phyloP scores from a whole-genome alignment of 2,329 filamentous ascomycete species.

The Penicillium hesseltinei region DNA sequence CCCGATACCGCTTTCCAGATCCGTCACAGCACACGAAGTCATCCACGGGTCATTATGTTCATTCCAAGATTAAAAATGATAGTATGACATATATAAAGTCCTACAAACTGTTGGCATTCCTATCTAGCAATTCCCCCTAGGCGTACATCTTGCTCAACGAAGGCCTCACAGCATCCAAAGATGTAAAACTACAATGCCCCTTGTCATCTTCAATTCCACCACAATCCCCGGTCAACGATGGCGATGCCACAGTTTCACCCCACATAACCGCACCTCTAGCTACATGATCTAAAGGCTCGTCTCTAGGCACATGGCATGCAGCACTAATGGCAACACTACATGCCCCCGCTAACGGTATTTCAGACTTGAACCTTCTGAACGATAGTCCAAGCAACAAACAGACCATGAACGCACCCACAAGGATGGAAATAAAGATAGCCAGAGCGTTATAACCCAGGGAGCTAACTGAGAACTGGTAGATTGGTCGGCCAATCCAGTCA shows the following conservation, averaged over 20 bases:
- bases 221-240: background rate
- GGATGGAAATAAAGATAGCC: constrained; percentile 4
- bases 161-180: background rate
- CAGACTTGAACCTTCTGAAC: constrained; percentile 15
- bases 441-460: constrained; percentile 9
- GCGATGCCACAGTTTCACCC: constrained; percentile 20
- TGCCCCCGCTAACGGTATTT: constrained; percentile 29
- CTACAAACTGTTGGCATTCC: too few relatives aligned
- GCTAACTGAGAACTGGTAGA: background rate
- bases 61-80: too few relatives aligned
- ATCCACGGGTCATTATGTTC: too few relatives aligned
- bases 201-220: background rate
- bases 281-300: constrained; percentile 17
- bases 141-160: constrained; percentile 2
- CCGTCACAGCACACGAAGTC: too few relatives aligned
- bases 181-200: constrained; percentile 12
- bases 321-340: constrained; percentile 37
- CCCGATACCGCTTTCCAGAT: too few relatives aligned
- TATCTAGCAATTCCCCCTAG: background rate
- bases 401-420: constrained; percentile 7
- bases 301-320: constrained; percentile 27
- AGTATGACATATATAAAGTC: too few relatives aligned
- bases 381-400: constrained; percentile 15
- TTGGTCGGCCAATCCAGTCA: constrained; percentile 9
- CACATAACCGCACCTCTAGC: constrained; percentile 27